Percentiles rank a stretch among this genome's conserved stretches.
Conservation (phyloP, 2,329 filamentous ascomycete genomes). For the Knoxdaviesia capensis region DNA sequence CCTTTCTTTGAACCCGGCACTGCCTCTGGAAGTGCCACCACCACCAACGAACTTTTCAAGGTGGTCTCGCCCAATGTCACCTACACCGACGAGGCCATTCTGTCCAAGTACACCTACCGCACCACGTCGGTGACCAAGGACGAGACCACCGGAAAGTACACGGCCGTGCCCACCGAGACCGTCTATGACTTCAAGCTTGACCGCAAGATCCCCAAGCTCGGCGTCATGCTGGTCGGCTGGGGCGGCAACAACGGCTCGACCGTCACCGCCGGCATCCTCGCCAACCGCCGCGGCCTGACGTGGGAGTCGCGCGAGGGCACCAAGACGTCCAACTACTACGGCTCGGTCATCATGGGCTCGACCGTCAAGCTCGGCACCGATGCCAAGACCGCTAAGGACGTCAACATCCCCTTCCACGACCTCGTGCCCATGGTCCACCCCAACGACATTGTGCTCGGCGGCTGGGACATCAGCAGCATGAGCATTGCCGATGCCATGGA, state of each 20-base stretch:
- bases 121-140: constrained; percentile 65
- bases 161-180: constrained; percentile 73
- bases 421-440: constrained; percentile 94
- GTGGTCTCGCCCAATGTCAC: constrained; percentile 84
- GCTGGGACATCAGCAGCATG: constrained; percentile 92
- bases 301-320: constrained; percentile 91
- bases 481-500: constrained; percentile 88
- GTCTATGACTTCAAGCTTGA: constrained; percentile 96
- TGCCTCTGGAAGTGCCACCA: constrained; percentile 6
- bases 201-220: constrained; percentile 78
- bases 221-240: constrained; percentile 94
- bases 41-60: constrained; percentile 45
- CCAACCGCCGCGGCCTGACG: constrained; percentile 66
- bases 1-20: constrained; percentile 18
- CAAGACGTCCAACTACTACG: constrained; percentile 87
- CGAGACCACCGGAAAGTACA: constrained; percentile 48
- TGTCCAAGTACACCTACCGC: constrained; percentile 88
- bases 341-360: constrained; percentile 90
- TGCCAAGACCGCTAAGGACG: constrained; percentile 61
- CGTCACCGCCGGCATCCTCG: constrained; percentile 90
- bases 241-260: constrained; percentile 98
- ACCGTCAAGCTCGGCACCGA: constrained; percentile 93
- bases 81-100: constrained; percentile 77
- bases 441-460: constrained; percentile 84
- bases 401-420: constrained; percentile 92